Percentiles rank a stretch among this genome's conserved stretches.
Evolutionary conservation across 371 early-diverging fungal genomes (phyloP).

Genomic region (Dipsacomyces acuminosporus): DNA sequence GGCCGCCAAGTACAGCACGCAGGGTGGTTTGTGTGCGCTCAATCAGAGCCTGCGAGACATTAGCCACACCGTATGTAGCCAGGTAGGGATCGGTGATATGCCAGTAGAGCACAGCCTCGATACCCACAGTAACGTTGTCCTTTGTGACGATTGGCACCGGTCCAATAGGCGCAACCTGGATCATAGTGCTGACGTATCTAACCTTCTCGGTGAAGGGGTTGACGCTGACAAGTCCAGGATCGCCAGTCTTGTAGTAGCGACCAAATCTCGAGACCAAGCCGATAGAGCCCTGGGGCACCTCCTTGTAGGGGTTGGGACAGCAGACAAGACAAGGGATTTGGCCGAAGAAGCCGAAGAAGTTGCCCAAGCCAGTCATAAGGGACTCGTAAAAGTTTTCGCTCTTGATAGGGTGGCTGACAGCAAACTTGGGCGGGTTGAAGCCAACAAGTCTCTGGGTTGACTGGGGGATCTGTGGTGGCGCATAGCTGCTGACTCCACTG

Average conservation of each 20-base stretch:
- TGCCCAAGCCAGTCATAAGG: constrained; percentile 16
- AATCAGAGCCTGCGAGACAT: constrained; percentile 68
- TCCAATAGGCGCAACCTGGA: constrained; percentile 70
- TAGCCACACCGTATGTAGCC: constrained; percentile 66
- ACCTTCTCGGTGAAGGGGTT: constrained; percentile 72
- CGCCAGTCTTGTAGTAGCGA: constrained; percentile 79
- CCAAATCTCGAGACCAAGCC: constrained; percentile 79
- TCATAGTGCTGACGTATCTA: constrained; percentile 61
- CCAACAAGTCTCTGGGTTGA: neutral
- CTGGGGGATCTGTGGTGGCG: constrained; percentile 8
- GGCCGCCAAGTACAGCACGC: constrained; percentile 63
- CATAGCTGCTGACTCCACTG: constrained; percentile 10
- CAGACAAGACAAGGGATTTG: constrained; percentile 59
- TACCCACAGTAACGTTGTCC: constrained; percentile 75
- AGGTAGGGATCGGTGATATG: constrained; percentile 76
- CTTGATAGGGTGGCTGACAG: constrained; percentile 7
- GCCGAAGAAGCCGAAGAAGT: constrained; percentile 49
- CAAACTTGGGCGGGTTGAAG: constrained; percentile 27
- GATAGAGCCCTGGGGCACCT: constrained; percentile 61
- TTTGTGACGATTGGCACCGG: constrained; percentile 80
- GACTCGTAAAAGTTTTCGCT: constrained; percentile 6
- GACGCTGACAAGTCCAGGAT: constrained; percentile 79
- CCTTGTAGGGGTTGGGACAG: constrained; percentile 74
- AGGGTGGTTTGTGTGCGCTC: constrained; percentile 78
- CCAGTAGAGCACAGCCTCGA: constrained; percentile 88